These are phyloP conservation scores for Solanum virginianum DNA, from an alignment of 257 asterid species.

Conservation along the genomic window DNA sequence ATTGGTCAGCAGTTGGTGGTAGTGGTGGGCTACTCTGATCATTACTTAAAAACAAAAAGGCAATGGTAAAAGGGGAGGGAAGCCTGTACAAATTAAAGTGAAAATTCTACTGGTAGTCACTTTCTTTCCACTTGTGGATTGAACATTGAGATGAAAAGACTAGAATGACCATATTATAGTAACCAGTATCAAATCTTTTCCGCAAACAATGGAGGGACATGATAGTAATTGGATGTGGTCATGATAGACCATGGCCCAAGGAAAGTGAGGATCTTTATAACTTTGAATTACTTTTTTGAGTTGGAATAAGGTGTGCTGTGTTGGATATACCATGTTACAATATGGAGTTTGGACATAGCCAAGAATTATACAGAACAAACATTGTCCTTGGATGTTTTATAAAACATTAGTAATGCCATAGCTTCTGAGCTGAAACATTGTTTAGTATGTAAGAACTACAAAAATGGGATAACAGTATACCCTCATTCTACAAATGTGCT, in stretches of 20 bases:
- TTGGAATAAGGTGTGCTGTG: background rate
- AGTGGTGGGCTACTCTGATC: constrained; percentile 44
- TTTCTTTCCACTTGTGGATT: constrained; percentile 4
- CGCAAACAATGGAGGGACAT: background rate
- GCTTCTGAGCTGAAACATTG: background rate
- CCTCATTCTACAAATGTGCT: background rate
- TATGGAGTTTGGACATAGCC: background rate
- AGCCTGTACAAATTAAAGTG: constrained; percentile 62
- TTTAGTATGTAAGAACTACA: background rate
- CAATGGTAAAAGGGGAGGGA: constrained; percentile 54
- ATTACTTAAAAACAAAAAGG: constrained; percentile 43
- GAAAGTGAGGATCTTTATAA: background rate
- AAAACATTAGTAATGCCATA: background rate
- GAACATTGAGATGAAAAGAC: background rate
- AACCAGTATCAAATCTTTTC: background rate
- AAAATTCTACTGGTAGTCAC: constrained; percentile 22
- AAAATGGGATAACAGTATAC: background rate
- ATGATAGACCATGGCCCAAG: background rate
- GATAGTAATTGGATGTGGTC: background rate
- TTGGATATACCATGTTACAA: background rate
- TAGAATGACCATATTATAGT: background rate
- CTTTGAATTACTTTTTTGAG: background rate
- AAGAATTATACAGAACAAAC: background rate
- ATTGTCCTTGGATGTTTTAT: background rate
- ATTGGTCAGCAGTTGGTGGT: constrained; percentile 35